Evolutionary conservation across 352 stramenopile genomes (phyloP).

Genomic region (Pythium pectinolyticum): DNA sequence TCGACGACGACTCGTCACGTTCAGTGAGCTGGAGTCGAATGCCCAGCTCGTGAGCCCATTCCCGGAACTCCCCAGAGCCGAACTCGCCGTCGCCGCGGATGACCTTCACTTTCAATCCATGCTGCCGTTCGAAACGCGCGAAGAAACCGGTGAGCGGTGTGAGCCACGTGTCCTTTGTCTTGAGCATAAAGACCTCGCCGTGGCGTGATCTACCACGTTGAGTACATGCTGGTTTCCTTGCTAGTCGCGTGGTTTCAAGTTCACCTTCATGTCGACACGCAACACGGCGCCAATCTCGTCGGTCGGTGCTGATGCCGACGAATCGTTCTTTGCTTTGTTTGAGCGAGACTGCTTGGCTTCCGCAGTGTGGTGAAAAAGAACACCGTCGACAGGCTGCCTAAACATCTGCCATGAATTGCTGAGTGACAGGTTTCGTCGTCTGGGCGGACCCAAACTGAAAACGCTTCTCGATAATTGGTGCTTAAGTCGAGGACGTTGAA

Average conservation of each 20-base stretch:
- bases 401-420: too few species aligned
- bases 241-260: slow-evolving; percentile 1
- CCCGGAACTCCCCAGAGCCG: background rate
- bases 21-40: slow-evolving; percentile 5
- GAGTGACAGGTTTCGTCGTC: too few species aligned
- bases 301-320: slow-evolving; percentile 1
- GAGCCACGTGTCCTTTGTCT: too few species aligned
- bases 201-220: slow-evolving; percentile 5
- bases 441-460: too few species aligned
- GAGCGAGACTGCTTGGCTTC: too few species aligned
- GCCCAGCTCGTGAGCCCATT: background rate
- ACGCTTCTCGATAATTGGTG: too few species aligned
- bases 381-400: too few species aligned
- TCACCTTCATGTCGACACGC: background rate
- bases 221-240: slow-evolving; percentile 3
- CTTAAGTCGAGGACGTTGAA: too few species aligned
- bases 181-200: too few species aligned
- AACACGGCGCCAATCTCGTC: slow-evolving; percentile 7
- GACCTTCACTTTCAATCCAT: slow-evolving; percentile 6
- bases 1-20: slow-evolving; percentile 1
- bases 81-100: slow-evolving; percentile 5
- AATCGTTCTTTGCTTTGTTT: background rate
- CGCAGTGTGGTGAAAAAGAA: too few species aligned
- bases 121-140: too few species aligned
- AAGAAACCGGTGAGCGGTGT: too few species aligned